Conservation (phyloP, 495 filamentous ascomycete species). For the Penicillium bialowiezense region DNA sequence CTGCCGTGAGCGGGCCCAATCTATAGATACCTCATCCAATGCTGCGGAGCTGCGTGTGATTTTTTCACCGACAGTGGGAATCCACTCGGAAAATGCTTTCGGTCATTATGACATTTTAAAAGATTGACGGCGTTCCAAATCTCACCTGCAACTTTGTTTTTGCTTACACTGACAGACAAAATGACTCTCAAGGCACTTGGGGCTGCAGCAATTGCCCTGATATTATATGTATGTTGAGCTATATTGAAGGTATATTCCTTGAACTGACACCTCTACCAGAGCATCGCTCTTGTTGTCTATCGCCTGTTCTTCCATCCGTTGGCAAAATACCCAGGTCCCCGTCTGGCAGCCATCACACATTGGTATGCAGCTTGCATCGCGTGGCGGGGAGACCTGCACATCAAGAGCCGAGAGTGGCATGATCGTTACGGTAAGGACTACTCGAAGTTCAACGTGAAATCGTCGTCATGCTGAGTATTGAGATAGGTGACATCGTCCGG, state of each 20-base stretch:
- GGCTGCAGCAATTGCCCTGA: not conserved
- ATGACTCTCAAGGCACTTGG: not conserved
- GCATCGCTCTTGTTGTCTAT: slow-evolving; percentile 1
- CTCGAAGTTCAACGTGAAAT: not conserved
- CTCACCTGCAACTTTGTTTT: no score
- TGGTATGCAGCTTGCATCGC: slow-evolving; percentile 21
- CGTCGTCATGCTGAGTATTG: not conserved
- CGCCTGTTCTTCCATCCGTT: slow-evolving; percentile 55
- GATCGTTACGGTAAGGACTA: slow-evolving; percentile 7
- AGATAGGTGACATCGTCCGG: slow-evolving; percentile 12
- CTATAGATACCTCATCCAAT: no score
- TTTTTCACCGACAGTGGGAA: not conserved
- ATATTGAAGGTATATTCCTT: not conserved
- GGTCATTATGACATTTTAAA: not conserved
- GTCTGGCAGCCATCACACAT: slow-evolving; percentile 45
- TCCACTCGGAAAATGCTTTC: not conserved
- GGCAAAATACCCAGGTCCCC: slow-evolving; percentile 64
- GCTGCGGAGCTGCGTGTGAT: not conserved
- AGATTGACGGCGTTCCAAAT: not conserved
- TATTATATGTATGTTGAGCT: not conserved
- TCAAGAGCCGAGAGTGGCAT: slow-evolving; percentile 9
- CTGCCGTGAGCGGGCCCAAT: not conserved
- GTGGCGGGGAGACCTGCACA: slow-evolving; percentile 19
- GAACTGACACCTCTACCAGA: not conserved
- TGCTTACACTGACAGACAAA: not conserved